These are phyloP conservation scores for Podochytrium sp. DNA, from an alignment of 192 early-diverging fungal genomes.

Conservation along the genomic window DNA sequence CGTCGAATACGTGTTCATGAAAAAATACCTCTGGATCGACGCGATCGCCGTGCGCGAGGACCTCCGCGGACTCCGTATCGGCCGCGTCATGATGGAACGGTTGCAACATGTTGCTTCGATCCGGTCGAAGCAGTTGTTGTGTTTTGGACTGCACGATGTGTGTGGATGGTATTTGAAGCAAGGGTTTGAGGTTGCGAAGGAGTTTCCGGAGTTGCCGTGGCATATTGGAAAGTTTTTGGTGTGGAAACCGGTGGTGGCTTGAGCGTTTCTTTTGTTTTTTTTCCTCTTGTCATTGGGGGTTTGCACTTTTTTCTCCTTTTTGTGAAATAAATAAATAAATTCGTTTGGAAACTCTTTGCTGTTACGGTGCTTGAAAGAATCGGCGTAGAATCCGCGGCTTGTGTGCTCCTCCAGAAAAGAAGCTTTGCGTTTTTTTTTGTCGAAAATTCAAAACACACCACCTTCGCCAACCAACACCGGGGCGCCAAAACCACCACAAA, in stretches of 20 bases:
- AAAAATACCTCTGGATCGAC: slow-evolving; percentile 29
- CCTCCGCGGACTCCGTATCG: slow-evolving; percentile 18
- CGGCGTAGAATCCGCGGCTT: too few species aligned
- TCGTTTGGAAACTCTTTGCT: background rate
- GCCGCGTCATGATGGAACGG: slow-evolving; percentile 13
- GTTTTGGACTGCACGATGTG: slow-evolving; percentile 32
- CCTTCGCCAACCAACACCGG: too few species aligned
- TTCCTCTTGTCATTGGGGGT: background rate
- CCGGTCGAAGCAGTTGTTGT: slow-evolving; percentile 24
- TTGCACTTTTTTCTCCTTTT: background rate
- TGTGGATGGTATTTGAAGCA: slow-evolving; percentile 17
- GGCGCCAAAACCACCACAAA: too few species aligned
- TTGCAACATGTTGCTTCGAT: slow-evolving; percentile 3
- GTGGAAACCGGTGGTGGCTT: slow-evolving; percentile 3
- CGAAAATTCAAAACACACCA: too few species aligned
- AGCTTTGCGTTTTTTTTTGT: too few species aligned
- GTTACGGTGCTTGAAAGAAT: background rate
- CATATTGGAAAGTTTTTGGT: slow-evolving; percentile 33
- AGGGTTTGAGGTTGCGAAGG: background rate
- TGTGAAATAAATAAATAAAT: background rate
- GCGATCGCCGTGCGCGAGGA: slow-evolving; percentile 19
- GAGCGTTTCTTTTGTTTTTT: background rate
- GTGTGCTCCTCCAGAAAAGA: too few species aligned
- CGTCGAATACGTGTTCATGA: slow-evolving; percentile 35
- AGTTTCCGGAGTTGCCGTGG: slow-evolving; percentile 22